Base-by-base conservation (phyloP, 1,139 yeast genomes). In the Debaryomycetaceae sp. region DNA sequence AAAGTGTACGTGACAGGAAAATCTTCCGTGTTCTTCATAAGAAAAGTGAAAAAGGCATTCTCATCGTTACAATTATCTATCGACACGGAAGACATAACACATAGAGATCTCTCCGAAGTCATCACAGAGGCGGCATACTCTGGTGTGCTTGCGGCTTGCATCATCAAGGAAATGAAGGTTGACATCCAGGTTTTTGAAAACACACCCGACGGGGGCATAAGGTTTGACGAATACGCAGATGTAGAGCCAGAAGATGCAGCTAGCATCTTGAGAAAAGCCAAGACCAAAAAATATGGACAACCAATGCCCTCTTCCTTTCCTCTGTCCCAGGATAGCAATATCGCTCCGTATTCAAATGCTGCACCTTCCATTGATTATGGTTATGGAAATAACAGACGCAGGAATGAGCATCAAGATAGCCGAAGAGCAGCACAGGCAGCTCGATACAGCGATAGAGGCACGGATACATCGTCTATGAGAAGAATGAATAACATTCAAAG, bases 71-170 rank as follows among this genome's bases (percentile, higher is more conserved):
- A 80, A 13, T 61, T 88, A 14, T 49, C 61, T 1, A 55, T 63
- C 38, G 66, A 67, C 7, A 57, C 65, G 4, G 74, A 71, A 47
- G 82, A 82, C 41, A 69, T 80, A 13, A 74, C 78, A 42, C 67
- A 66, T 43, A 54, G 55, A 35, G 78, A 79, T 14, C 53, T 82
- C 17, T 64, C 72, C 39, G 81, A 80, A 22, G 75, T 79, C 31
- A 76, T 87, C 22, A 85, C 85, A 44, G 88, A 86, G 45, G 87
- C 88, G 22, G 96, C 96, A 0, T 85, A 87, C 58, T 81, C 85
- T 39, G 97, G 96, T 7, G 87, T 81, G 4, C 60, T 80, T 55
- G 91, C 88, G 17, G 86, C 86, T 1, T 79, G 89, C 42, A 71
- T 86, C 6, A 72, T 89, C n/a, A 80, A 81, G 50, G 76, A 75